These are phyloP conservation scores for Aegilops longissima DNA, from an alignment of 176 grass and related monocot genomes.

Conservation along the genomic window DNA sequence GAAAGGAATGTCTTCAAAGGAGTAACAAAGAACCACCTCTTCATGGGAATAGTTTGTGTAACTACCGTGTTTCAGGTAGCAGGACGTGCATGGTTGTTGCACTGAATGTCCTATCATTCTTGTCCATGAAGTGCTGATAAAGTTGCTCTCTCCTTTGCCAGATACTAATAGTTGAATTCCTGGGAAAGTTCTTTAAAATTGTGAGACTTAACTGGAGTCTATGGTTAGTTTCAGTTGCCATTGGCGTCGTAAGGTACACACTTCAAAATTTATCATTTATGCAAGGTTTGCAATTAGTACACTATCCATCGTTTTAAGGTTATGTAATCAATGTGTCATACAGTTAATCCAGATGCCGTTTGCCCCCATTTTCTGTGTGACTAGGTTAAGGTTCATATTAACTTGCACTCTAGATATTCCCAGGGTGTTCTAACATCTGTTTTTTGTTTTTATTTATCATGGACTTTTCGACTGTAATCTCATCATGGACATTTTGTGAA, in stretches of 20 bases:
- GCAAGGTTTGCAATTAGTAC: background rate
- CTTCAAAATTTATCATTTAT: slow-evolving; percentile 11
- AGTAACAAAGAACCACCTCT: slow-evolving; percentile 71
- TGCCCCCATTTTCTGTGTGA: background rate
- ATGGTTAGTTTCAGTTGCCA: slow-evolving; percentile 82
- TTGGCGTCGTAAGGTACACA: slow-evolving; percentile 72
- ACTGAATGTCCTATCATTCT: background rate
- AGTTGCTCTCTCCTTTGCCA: slow-evolving; percentile 25
- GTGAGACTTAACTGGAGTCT: slow-evolving; percentile 82
- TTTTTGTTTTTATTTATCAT: background rate
- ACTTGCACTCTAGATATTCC: background rate
- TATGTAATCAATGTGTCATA: background rate
- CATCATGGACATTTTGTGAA: background rate
- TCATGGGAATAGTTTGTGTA: slow-evolving; percentile 74
- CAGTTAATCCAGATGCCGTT: background rate
- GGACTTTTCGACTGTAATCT: background rate
- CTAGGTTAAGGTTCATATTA: slow-evolving; percentile 5
- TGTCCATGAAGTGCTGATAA: slow-evolving; percentile 18
- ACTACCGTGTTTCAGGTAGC: slow-evolving; percentile 79
- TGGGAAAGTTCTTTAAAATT: slow-evolving; percentile 89
- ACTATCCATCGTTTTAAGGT: background rate
- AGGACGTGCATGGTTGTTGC: slow-evolving; percentile 11
- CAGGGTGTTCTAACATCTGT: background rate
- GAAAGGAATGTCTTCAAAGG: slow-evolving; percentile 84
- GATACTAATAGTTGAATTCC: slow-evolving; percentile 90